These are phyloP conservation scores for Penicillium manginii DNA, from an alignment of 495 filamentous ascomycete species.

Conservation along the genomic window DNA sequence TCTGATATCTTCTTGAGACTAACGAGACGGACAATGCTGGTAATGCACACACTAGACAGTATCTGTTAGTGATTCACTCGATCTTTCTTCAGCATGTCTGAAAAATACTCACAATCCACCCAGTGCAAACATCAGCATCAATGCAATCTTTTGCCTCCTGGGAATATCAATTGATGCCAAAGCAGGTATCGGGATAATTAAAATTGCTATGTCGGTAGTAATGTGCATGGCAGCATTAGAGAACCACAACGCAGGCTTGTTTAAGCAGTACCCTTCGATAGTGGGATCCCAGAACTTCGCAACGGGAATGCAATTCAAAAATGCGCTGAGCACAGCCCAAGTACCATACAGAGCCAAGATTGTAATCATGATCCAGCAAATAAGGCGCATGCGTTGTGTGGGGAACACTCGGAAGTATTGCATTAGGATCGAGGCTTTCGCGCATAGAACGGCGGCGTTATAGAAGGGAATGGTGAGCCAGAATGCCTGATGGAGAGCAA, in stretches of 20 bases:
- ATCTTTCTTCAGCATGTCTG: background rate
- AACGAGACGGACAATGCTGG: constrained; percentile 45
- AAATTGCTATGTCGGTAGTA: constrained; percentile 53
- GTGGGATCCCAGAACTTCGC: constrained; percentile 47
- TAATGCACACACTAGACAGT: constrained; percentile 45
- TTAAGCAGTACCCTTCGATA: constrained; percentile 41
- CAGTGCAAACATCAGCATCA: constrained; percentile 54
- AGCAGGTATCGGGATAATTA: constrained; percentile 55
- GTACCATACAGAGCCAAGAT: constrained; percentile 44
- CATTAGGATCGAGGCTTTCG: constrained; percentile 55
- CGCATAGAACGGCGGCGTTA: constrained; percentile 52
- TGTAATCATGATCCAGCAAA: constrained; percentile 49
- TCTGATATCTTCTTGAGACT: constrained; percentile 42
- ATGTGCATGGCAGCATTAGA: constrained; percentile 57
- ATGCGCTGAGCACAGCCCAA: constrained; percentile 48
- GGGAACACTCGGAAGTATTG: constrained; percentile 55
- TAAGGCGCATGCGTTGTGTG: constrained; percentile 39
- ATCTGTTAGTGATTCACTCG: constrained; percentile 10
- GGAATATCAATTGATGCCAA: constrained; percentile 50
- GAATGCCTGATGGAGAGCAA: constrained; percentile 34
- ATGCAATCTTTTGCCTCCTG: constrained; percentile 47
- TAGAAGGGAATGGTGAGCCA: constrained; percentile 53
- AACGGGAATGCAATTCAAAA: constrained; percentile 51
- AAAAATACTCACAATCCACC: constrained; percentile 51
- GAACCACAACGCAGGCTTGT: constrained; percentile 50